These are phyloP conservation scores for Magnolia kwangsiensis DNA, from an alignment of 164 flowering plant genomes.

Conservation along the genomic window DNA sequence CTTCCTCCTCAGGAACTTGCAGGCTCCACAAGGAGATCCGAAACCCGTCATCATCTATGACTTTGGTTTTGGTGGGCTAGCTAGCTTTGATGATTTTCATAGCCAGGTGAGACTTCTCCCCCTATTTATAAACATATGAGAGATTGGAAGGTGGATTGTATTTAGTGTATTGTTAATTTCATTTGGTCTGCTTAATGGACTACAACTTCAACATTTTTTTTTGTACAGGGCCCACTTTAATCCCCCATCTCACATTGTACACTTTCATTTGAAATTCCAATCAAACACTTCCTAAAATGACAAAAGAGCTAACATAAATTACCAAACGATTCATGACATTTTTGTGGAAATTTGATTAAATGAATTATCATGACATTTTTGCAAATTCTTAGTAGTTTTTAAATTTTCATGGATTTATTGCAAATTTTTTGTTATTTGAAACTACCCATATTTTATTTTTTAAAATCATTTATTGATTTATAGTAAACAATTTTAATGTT, in stretches of 20 bases:
- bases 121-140: constrained; percentile 46
- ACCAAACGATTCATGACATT: background rate
- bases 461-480: too few species aligned
- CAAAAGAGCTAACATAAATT: constrained; percentile 32
- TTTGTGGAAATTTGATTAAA: too few species aligned
- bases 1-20: constrained; percentile 89
- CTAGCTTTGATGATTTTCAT: constrained; percentile 3
- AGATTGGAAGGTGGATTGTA: constrained; percentile 35
- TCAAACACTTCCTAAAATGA: constrained; percentile 34
- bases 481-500: too few species aligned
- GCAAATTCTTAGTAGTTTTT: too few species aligned
- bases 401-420: too few species aligned
- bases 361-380: too few species aligned
- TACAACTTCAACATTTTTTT: constrained; percentile 42
- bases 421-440: too few species aligned
- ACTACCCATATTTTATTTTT: too few species aligned
- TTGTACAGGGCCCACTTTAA: constrained; percentile 21
- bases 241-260: constrained; percentile 26
- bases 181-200: constrained; percentile 57
- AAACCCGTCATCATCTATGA: constrained; percentile 54
- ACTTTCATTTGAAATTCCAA: constrained; percentile 40
- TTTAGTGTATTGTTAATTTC: constrained; percentile 39
- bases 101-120: constrained; percentile 20
- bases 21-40: constrained; percentile 93
- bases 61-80: background rate